Conservation (phyloP, 2,329 filamentous ascomycete genomes). For the Colletotrichum musicola region DNA sequence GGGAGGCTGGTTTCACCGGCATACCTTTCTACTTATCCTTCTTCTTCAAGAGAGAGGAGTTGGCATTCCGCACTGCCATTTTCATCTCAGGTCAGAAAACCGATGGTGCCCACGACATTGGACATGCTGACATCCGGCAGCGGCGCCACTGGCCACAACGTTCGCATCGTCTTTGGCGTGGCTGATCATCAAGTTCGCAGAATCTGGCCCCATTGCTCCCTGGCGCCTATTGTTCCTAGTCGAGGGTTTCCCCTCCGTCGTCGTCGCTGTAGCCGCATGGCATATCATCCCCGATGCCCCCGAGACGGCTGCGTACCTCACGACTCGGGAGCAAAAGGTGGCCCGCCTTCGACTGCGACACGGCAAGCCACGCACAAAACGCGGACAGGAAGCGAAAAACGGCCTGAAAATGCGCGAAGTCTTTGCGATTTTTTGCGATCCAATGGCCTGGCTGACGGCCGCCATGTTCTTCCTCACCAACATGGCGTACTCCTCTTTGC, state of each 20-base stretch:
- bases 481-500: conserved; percentile 88
- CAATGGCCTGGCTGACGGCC: conserved; percentile 80
- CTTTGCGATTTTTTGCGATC: conserved; percentile 70
- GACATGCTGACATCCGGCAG: conserved; percentile 65
- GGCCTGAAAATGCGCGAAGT: conserved; percentile 69
- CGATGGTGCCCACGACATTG: conserved; percentile 48
- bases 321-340: conserved; percentile 73
- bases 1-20: conserved; percentile 75
- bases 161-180: conserved; percentile 86
- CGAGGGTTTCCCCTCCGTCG: conserved; percentile 86
- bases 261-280: conserved; percentile 82
- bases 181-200: conserved; percentile 78
- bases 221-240: conserved; percentile 89
- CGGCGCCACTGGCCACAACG: conserved; percentile 83
- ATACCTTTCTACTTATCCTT: conserved; percentile 75
- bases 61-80: conserved; percentile 86
- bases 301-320: conserved; percentile 73
- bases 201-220: conserved; percentile 76
- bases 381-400: conserved; percentile 41
- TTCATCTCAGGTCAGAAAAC: conserved; percentile 76
- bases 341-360: conserved; percentile 76
- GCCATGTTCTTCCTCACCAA: conserved; percentile 90
- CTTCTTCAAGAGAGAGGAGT: conserved; percentile 75
- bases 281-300: conserved; percentile 82
- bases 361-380: conserved; percentile 52